These are phyloP conservation scores for Sherardia arvensis DNA, from an alignment of 257 asterid species.

Conservation along the genomic window DNA sequence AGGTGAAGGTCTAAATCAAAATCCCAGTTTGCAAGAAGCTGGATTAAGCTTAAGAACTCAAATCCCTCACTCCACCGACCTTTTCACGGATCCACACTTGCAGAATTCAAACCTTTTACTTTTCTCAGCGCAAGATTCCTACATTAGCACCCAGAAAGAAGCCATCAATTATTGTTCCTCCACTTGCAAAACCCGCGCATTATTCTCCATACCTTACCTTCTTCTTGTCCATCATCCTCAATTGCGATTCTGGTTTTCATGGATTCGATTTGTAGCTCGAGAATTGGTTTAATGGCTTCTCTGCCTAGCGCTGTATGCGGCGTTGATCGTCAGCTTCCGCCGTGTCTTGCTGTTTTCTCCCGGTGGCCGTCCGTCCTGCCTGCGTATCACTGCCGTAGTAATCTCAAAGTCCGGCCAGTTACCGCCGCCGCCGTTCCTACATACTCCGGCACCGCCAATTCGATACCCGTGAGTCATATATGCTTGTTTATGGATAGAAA, in stretches of 20 bases:
- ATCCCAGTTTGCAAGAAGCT: neutral
- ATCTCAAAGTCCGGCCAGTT: conserved; percentile 17
- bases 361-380: conserved; percentile 11
- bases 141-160: neutral
- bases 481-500: neutral
- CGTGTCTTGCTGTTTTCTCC: conserved; percentile 21
- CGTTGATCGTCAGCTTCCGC: conserved; percentile 25
- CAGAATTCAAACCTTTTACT: neutral
- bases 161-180: neutral
- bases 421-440: conserved; percentile 23
- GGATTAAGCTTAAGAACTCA: neutral
- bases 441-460: conserved; percentile 35
- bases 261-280: conserved; percentile 31
- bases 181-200: neutral
- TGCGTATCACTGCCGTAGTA: conserved; percentile 20
- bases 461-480: conserved; percentile 42
- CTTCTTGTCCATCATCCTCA: neutral
- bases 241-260: conserved; percentile 12
- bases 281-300: conserved; percentile 18
- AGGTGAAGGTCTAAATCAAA: neutral
- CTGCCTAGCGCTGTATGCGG: conserved; percentile 16
- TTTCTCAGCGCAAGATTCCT: neutral
- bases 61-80: conserved; percentile 3
- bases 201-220: neutral
- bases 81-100: neutral